Conservation (phyloP, 768 basidiomycete species). For the Cubamyces sp. region DNA sequence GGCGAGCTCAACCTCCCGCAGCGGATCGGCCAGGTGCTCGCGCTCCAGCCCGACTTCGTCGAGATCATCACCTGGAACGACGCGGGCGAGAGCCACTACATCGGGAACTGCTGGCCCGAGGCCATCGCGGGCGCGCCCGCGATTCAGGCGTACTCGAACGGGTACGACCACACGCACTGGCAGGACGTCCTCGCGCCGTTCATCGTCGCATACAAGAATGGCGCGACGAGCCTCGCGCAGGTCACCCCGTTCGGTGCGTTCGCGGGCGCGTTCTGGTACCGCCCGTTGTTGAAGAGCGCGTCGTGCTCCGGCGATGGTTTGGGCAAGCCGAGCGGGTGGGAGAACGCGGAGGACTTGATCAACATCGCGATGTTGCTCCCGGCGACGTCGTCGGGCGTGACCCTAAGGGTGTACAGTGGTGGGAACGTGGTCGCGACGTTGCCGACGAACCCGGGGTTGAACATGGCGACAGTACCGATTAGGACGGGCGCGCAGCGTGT, state of each 20-base stretch:
- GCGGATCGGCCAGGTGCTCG: conserved; percentile 55
- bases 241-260: conserved; percentile 28
- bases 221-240: conserved; percentile 24
- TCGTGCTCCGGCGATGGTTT: conserved; percentile 23
- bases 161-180: conserved; percentile 40
- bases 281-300: conserved; percentile 36
- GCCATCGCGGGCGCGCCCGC: conserved; percentile 55
- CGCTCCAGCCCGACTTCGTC: conserved; percentile 60
- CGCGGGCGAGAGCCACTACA: conserved; percentile 74
- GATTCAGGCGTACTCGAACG: conserved; percentile 43
- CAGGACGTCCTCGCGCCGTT: conserved; percentile 36
- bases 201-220: conserved; percentile 29
- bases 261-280: conserved; percentile 37
- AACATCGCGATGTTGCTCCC: conserved; percentile 16
- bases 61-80: conserved; percentile 80
- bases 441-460: conserved; percentile 9
- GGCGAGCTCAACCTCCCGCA: conserved; percentile 33
- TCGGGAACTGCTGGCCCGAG: conserved; percentile 47
- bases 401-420: conserved; percentile 7
- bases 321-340: conserved; percentile 10
- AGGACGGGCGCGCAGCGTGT: conserved; percentile 9
- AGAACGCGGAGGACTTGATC: conserved; percentile 16
- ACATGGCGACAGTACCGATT: conserved; percentile 8
- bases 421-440: conserved; percentile 4
- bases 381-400: conserved; percentile 4